Percentiles rank a stretch among this genome's conserved stretches.
Evolutionary conservation across 257 asterid genomes (phyloP).

Genomic region (Ophiorrhiza pumila): DNA sequence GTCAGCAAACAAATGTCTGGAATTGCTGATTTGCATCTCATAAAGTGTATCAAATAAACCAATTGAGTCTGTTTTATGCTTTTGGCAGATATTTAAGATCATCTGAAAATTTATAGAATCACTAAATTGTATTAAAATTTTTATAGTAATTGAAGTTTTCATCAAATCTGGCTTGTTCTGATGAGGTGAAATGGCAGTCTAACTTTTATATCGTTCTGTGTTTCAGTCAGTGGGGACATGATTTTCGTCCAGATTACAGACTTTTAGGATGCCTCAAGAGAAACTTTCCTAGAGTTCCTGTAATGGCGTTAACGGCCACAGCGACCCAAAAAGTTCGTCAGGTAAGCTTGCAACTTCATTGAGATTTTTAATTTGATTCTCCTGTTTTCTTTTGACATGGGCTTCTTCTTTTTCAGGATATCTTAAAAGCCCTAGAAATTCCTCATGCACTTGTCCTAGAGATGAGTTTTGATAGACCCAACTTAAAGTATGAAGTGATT

Average conservation of each 20-base stretch:
- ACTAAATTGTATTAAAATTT: background rate
- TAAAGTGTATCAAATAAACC: constrained; percentile 3
- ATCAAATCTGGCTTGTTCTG: constrained; percentile 1
- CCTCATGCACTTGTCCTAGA: constrained; percentile 83
- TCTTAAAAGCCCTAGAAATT: constrained; percentile 64
- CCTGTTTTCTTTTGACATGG: constrained; percentile 20
- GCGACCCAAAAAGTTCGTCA: constrained; percentile 83
- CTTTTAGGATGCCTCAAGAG: constrained; percentile 86
- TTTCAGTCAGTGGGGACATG: constrained; percentile 99
- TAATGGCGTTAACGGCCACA: constrained; percentile 98
- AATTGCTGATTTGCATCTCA: background rate
- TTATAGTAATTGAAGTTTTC: background rate
- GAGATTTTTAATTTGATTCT: constrained; percentile 2
- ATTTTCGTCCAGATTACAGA: constrained; percentile 96
- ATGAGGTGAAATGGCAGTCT: constrained; percentile 15
- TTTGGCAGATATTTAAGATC: background rate
- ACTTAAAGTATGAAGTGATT: constrained; percentile 82
- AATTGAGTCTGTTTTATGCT: background rate
- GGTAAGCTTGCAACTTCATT: constrained; percentile 41
- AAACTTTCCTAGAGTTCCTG: constrained; percentile 80
- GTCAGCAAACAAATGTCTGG: background rate
- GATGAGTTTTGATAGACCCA: constrained; percentile 90
- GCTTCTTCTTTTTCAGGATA: constrained; percentile 52
- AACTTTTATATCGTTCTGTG: constrained; percentile 21
- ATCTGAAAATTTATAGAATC: background rate